phyloP scores from a whole-genome alignment of 2,329 filamentous ascomycete species.

The Fusarium sp. region DNA sequence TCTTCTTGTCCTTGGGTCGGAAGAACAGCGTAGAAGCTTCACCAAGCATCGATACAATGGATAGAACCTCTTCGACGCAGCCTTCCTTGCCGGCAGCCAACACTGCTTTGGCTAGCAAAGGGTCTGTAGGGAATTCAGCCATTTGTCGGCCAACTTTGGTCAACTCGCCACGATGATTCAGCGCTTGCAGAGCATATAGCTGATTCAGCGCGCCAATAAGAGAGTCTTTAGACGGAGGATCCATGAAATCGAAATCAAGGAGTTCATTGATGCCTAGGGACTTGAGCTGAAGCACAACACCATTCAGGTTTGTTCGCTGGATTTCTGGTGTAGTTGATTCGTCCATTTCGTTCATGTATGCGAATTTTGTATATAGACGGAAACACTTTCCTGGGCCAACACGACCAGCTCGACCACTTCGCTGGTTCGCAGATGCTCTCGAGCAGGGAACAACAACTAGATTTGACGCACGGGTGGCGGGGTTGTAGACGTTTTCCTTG shows the following conservation, averaged over 20 bases:
- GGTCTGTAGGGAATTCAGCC: slow-evolving; percentile 93
- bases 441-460: slow-evolving; percentile 91
- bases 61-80: slow-evolving; percentile 93
- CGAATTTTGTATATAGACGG: slow-evolving; percentile 90
- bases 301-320: slow-evolving; percentile 85
- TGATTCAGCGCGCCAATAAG: slow-evolving; percentile 89
- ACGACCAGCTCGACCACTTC: slow-evolving; percentile 90
- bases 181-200: slow-evolving; percentile 86
- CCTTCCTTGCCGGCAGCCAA: slow-evolving; percentile 87
- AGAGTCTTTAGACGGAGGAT: slow-evolving; percentile 87
- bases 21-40: slow-evolving; percentile 92
- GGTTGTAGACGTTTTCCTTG: slow-evolving; percentile 94
- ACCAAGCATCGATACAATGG: slow-evolving; percentile 92
- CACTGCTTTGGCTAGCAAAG: slow-evolving; percentile 88
- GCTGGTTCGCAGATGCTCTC: slow-evolving; percentile 89
- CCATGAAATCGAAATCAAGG: slow-evolving; percentile 95
- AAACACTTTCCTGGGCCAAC: slow-evolving; percentile 94
- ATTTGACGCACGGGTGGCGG: slow-evolving; percentile 90
- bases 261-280: slow-evolving; percentile 91
- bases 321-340: slow-evolving; percentile 94
- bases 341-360: slow-evolving; percentile 93
- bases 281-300: slow-evolving; percentile 85
- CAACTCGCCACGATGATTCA: slow-evolving; percentile 87
- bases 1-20: slow-evolving; percentile 95
- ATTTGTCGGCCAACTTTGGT: slow-evolving; percentile 93